Evolutionary conservation across 495 filamentous ascomycete species (phyloP), one percentile per base, ranked within the genome.

Genomic region (Chaetomium fimeti): DNA sequence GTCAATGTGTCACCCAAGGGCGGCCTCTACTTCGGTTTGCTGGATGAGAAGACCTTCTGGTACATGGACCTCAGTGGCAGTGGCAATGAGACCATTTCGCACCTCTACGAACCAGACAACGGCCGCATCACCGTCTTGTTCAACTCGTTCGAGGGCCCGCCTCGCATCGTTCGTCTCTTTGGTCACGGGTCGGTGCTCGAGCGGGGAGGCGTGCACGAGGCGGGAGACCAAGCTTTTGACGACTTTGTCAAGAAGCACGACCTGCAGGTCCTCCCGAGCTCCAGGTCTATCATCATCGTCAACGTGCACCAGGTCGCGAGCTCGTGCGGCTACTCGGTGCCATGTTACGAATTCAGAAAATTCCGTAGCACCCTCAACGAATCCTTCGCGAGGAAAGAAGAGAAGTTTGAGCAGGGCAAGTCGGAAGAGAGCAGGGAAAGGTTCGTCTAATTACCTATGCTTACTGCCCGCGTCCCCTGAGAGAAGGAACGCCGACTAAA

Each of bases 1-100:
- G 73, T 91, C 70, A 91, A 91, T 67, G 68, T 90, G 53, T 91
- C 89, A 0, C 89, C 89, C 45, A 91, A 91, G 72, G 88, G 88
- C 29, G 77, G 84, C 12, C 78, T 76, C 24, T 84, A 83, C 8
- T 88, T 91, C 61, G 80, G 86, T 5, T 73, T 91, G 55, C 75
- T 89, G 47, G 73, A 80, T 59, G 73, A 78, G 18, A 85, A 82
- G 57, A 79, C 79, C 8, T 87, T 85, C 47, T 89, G 85, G 68
- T 93, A 91, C 67, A 66, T 92, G 45, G 90, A 93, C 63, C 78
- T 85, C 52, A 89, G 85, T 0, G 90, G 90, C 8, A 87, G 84
- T 28, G 89, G 90, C 3, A 79, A 73, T 60, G 90, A 93, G 72
- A 93, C 89, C 0, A 85, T 93, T 52, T 76, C 81, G 3, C 90